A percentile compares a stretch with the other conserved stretches of the same genome.
Evolutionary conservation across 2,329 filamentous ascomycete genomes (phyloP).

Genomic region (Phaeosphaeriaceae sp.): DNA sequence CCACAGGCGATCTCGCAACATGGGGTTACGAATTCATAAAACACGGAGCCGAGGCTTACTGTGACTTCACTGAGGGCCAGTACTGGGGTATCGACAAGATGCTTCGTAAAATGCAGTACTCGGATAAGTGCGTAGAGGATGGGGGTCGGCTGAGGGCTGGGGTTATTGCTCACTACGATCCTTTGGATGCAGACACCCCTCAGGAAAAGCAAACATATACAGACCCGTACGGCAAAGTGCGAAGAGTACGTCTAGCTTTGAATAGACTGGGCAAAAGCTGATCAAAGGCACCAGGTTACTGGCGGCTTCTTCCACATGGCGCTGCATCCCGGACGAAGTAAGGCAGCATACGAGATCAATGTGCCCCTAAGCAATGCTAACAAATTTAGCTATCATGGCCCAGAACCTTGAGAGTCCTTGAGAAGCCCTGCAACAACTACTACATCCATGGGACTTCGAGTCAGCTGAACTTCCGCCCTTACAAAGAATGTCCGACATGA

Average conservation of each 20-base stretch:
- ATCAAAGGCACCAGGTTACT: background rate
- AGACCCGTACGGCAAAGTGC: background rate
- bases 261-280: background rate
- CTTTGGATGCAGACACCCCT: background rate
- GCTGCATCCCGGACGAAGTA: background rate
- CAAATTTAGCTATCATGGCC: conserved; percentile 1
- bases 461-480: conserved; percentile 1
- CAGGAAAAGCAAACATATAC: background rate
- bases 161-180: background rate
- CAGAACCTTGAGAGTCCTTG: background rate
- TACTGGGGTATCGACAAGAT: conserved; percentile 1
- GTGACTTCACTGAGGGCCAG: background rate
- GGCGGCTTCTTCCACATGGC: conserved; percentile 2
- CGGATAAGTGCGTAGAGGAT: conserved; percentile 2
- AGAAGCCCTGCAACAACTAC: background rate
- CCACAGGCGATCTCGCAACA: too few relatives aligned
- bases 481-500: background rate
- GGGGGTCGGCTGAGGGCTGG: background rate
- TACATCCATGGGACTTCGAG: background rate
- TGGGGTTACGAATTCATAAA: background rate
- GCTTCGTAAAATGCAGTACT: background rate
- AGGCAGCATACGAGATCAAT: too few relatives aligned
- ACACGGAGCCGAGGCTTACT: background rate
- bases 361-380: too few relatives aligned
- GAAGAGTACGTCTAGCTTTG: background rate